Conservation (phyloP, 2,329 filamentous ascomycete genomes). For the Hymenoscyphus occultus region DNA sequence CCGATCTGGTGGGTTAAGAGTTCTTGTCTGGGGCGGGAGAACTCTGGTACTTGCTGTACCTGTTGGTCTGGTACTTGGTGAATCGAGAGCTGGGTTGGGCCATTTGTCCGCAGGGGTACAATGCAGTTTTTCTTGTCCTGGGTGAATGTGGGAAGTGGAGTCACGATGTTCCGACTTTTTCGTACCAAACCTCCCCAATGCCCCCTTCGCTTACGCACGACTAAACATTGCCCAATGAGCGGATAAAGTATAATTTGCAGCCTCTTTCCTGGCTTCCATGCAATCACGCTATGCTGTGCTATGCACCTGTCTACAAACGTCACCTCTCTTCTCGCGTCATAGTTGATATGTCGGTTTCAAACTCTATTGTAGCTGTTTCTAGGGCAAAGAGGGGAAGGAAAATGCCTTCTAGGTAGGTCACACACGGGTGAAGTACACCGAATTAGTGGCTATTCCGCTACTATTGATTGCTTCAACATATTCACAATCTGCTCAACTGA, state of each 20-base stretch:
- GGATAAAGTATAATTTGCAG: not conserved
- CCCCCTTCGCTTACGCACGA: not conserved
- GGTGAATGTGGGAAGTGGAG: constrained; percentile 1
- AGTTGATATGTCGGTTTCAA: not conserved
- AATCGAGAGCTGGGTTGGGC: not conserved
- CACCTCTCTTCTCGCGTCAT: not conserved
- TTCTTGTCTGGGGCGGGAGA: constrained; percentile 6
- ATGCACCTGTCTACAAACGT: not conserved
- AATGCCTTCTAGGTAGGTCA: not conserved
- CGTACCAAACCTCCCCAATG: too few species aligned
- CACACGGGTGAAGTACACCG: not conserved
- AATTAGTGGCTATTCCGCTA: not conserved
- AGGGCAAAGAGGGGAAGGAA: not conserved
- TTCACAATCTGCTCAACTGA: not conserved
- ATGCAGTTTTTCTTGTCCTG: not conserved
- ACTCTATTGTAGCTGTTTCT: not conserved
- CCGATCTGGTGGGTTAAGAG: not conserved
- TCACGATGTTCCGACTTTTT: not conserved
- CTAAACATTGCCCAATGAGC: constrained; percentile 1
- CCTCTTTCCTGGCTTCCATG: not conserved
- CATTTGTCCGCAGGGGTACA: constrained; percentile 7
- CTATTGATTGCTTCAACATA: not conserved
- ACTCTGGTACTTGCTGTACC: constrained; percentile 3
- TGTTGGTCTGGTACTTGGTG: not conserved
- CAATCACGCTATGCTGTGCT: not conserved